Conservation (phyloP, 345 rosid genomes). For the Hirschfeldia incana region DNA sequence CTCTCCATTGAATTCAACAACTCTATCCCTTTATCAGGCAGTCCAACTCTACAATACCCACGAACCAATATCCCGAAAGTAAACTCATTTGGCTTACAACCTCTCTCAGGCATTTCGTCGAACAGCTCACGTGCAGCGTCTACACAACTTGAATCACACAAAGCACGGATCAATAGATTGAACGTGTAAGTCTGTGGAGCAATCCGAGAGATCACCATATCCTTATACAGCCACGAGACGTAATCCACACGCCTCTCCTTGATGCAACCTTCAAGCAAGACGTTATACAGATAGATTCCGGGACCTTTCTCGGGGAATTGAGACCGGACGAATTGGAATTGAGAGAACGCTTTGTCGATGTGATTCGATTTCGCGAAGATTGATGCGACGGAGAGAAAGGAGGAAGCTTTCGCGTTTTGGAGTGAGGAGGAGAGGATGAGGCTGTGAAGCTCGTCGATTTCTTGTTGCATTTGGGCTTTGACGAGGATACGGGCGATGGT, state of each 20-base stretch:
- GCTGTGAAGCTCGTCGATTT: slow-evolving; percentile 66
- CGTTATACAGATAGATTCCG: slow-evolving; percentile 58
- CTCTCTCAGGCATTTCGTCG: slow-evolving; percentile 82
- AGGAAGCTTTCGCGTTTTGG: slow-evolving; percentile 25
- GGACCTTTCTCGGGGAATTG: slow-evolving; percentile 54
- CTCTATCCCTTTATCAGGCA: slow-evolving; percentile 55
- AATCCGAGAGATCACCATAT: slow-evolving; percentile 62
- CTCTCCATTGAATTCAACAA: slow-evolving; percentile 57
- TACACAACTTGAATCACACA: slow-evolving; percentile 68
- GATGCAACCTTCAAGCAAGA: slow-evolving; percentile 55
- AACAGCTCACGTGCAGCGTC: slow-evolving; percentile 73
- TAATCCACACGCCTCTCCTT: slow-evolving; percentile 46
- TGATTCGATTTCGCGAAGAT: slow-evolving; percentile 57
- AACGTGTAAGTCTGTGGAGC: slow-evolving; percentile 79
- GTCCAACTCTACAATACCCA: slow-evolving; percentile 78
- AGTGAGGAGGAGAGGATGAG: slow-evolving; percentile 49
- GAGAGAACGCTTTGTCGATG: slow-evolving; percentile 53
- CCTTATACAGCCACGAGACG: slow-evolving; percentile 75
- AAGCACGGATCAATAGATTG: slow-evolving; percentile 62
- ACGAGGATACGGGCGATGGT: slow-evolving; percentile 65
- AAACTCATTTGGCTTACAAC: slow-evolving; percentile 77
- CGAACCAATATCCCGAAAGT: slow-evolving; percentile 82
- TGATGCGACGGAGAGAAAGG: slow-evolving; percentile 48
- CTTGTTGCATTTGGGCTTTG: slow-evolving; percentile 58
- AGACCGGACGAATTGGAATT: slow-evolving; percentile 55